Base-by-base conservation (phyloP, 805 yeast species). In the Hanseniaspora taiwanica region DNA sequence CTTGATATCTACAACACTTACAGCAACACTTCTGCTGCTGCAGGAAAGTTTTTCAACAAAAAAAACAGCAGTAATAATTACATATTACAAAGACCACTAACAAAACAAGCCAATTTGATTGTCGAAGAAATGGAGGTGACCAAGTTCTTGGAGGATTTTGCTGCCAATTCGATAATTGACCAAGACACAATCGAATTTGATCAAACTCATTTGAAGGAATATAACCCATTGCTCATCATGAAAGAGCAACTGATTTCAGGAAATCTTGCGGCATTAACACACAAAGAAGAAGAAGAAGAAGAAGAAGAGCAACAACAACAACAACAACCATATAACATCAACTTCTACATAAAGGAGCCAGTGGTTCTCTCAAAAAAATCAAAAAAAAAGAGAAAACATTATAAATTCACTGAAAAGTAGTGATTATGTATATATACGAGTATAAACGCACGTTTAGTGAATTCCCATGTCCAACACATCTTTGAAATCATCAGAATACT, bases 111-210 rank as follows among this genome's bases (percentile, higher is more conserved):
- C 13, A 54, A 54, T 37, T 33, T 56, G 29, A 46, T 49, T 3
- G 25, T 54, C 14, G 60, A 55, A 40, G 57, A 55, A 41, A 52
- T 55, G 4, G 55, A 56, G 37, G 51, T 55, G 1, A 44, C 47
- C 6, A 49, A 45, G 17, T 48, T 38, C 38, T 27, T 45, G 4
- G 36, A 44, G 12, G 33, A 16, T n/a, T 33, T 21, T 24, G 38
- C 31, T 31, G 39, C 33, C 17, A 37, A 34, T 34, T 21, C 40
- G 20, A 23, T 17, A 8, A 17, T 34, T 2, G 42, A 33, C 17
- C 8, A 4, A 6, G 36, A 33, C 8, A 12, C 12, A 5, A 23
- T 20, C 4, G 14, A 21, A 18, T 18, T 19, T 17, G 23, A 18
- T 33, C 12, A 33, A 19, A n/a, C 17, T 10, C 12, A 18, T 10